phyloP scores from a whole-genome alignment of 1,284 basidiomycete species.

The Rhodofomes roseus region DNA sequence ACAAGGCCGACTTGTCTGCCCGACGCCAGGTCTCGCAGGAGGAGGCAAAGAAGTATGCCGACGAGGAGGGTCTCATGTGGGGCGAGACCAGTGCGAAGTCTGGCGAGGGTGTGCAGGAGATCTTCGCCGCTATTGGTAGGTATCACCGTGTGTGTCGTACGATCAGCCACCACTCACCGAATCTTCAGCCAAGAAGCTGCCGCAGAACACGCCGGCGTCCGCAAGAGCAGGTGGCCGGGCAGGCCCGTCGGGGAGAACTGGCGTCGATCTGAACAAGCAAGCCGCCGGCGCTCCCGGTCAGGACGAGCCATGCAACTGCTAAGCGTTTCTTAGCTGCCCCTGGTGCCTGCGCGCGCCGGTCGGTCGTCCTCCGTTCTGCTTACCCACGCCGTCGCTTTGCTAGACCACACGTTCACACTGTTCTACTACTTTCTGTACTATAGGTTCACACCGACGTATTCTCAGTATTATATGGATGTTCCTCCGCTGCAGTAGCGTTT shows the following conservation, averaged over 20 bases:
- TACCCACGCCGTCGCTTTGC: neutral
- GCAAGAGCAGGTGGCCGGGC: constrained; percentile 49
- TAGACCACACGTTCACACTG: neutral
- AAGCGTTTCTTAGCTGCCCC: constrained; percentile 20
- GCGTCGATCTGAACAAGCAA: constrained; percentile 75
- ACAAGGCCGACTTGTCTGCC: constrained; percentile 87
- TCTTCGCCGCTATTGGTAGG: constrained; percentile 86
- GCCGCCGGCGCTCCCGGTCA: constrained; percentile 42
- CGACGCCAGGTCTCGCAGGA: constrained; percentile 80
- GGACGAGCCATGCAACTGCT: constrained; percentile 75
- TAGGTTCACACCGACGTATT: neutral
- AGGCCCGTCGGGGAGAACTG: constrained; percentile 45
- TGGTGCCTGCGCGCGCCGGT: neutral
- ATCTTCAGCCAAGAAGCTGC: constrained; percentile 74
- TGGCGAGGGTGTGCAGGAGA: constrained; percentile 85
- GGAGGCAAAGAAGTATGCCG: constrained; percentile 90
- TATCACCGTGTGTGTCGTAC: constrained; percentile 8
- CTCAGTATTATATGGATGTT: constrained; percentile 6
- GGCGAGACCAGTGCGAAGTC: constrained; percentile 94
- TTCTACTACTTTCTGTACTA: constrained; percentile 5
- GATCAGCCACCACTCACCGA: constrained; percentile 2
- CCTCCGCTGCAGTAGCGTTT: neutral
- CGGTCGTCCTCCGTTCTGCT: neutral
- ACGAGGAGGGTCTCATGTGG: constrained; percentile 95
- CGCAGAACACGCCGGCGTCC: constrained; percentile 66